Percentiles rank a stretch among this genome's conserved stretches.
Conservation (phyloP, 306 rosid genomes). For the Mimosa pudica region DNA sequence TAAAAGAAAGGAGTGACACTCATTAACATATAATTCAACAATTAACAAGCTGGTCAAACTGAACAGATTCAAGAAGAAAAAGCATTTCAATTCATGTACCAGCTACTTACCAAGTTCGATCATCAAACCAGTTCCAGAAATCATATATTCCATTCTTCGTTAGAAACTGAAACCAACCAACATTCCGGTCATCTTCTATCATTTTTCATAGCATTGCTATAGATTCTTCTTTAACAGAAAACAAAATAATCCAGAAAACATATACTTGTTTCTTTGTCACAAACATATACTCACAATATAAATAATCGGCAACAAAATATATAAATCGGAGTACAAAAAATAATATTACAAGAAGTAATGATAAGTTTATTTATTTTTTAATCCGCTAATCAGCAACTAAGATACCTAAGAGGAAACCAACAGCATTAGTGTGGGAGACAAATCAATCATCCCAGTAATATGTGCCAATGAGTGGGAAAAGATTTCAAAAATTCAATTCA, state of each 20-base stretch:
- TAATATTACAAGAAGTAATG: neutral
- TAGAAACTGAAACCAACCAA: conserved; percentile 67
- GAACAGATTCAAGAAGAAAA: conserved; percentile 8
- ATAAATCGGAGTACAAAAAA: neutral
- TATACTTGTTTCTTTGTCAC: conserved; percentile 55
- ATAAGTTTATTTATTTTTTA: conserved; percentile 10
- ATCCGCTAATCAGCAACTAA: conserved; percentile 28
- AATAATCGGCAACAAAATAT: neutral
- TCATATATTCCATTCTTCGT: conserved; percentile 76
- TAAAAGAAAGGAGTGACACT: conserved; percentile 34
- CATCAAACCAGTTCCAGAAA: conserved; percentile 85
- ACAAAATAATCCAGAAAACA: conserved; percentile 51
- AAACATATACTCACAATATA: conserved; percentile 31
- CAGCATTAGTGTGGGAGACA: neutral
- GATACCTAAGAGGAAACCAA: neutral
- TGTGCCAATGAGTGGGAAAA: conserved; percentile 8
- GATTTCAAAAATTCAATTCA: conserved; percentile 26
- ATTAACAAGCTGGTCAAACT: neutral
- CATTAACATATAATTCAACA: conserved; percentile 32
- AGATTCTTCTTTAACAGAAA: neutral
- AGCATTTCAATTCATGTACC: conserved; percentile 28
- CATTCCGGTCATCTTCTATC: conserved; percentile 33
- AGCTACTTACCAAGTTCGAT: conserved; percentile 70
- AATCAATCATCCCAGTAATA: conserved; percentile 8
- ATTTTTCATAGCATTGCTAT: conserved; percentile 3